These are phyloP conservation scores for Basipetospora chlamydospora DNA, from an alignment of 2,329 filamentous ascomycete species.

Conservation along the genomic window DNA sequence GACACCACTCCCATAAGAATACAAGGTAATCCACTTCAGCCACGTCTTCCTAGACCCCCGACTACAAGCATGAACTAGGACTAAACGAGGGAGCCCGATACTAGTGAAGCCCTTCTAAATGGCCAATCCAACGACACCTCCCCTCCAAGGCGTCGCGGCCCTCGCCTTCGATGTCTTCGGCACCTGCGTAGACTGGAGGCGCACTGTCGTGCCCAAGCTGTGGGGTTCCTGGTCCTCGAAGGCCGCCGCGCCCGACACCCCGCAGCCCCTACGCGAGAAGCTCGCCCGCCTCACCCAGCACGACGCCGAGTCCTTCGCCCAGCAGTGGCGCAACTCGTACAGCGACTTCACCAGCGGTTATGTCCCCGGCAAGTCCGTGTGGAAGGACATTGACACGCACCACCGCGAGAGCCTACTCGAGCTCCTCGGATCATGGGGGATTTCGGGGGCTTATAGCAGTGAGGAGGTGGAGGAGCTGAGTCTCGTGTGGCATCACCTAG, in stretches of 20 bases:
- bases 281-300: conserved; percentile 34
- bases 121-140: too few species aligned
- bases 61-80: too few species aligned
- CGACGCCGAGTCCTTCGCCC: conserved; percentile 51
- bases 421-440: conserved; percentile 39
- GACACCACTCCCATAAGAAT: too few species aligned
- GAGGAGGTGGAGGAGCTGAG: conserved; percentile 50
- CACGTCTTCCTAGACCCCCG: too few species aligned
- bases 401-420: conserved; percentile 46
- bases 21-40: too few species aligned
- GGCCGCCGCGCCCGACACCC: conserved; percentile 29
- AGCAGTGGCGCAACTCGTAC: conserved; percentile 57
- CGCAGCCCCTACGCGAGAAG: conserved; percentile 29
- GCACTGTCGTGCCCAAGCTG: conserved; percentile 47
- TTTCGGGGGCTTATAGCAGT: conserved; percentile 45
- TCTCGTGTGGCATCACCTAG: conserved; percentile 56
- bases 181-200: conserved; percentile 68
- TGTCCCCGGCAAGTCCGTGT: conserved; percentile 31
- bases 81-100: too few species aligned
- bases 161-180: conserved; percentile 67
- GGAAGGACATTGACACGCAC: conserved; percentile 60
- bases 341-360: conserved; percentile 41
- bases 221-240: conserved; percentile 31
- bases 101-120: too few species aligned
- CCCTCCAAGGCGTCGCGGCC: conserved; percentile 30